Base-by-base conservation (phyloP, 495 filamentous ascomycete species). In the Aspergillus mulundensis region DNA sequence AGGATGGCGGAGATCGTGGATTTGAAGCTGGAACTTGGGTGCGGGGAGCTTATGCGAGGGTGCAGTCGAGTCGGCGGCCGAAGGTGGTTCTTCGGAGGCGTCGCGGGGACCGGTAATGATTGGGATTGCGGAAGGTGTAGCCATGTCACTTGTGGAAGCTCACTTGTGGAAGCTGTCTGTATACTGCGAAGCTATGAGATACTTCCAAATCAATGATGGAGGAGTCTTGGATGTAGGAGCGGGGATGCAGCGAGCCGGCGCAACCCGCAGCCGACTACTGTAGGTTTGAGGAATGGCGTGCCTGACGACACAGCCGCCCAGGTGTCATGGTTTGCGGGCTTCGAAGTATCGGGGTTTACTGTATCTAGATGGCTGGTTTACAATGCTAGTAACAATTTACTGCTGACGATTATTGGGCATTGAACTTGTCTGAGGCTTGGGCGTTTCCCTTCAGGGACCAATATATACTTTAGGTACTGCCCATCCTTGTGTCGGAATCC, bases 21-120 rank as follows among this genome's bases (percentile, higher is more conserved):
- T 69, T 53, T 88, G 80, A 43, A 96, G 80, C 23, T 86, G 85
- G 8, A 93, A 80, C 49, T 84, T 88, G 18, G 87, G 85, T 20
- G 79, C 66, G 16, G 70, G 69, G 53, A 76, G 78, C 15, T 53
- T 40, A 21, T 49, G 18, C 11, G 47, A 55, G 14, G 61, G 4
- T 15, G 15, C 4, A 41, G 19, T 53, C 21, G 50, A 38, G 36
- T 6, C 5, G 24, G 10, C 16, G 19, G 25, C 23, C 5, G 15
- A 3, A 30, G 32, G 8, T 28, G 21, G 40, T 40, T 50, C 30
- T 47, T 45, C 24, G 41, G 30, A 6, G 54, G 40, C 7, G 16
- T 21, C 20, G 16, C 15, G 25, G 24, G 45, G 50, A 43, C 23
- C 15, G 15, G 45, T 25, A 43, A 47, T 24, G 23, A 43, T 44